Conservation (phyloP, 208 protist genomes). For the Borovskyia barvae region DNA sequence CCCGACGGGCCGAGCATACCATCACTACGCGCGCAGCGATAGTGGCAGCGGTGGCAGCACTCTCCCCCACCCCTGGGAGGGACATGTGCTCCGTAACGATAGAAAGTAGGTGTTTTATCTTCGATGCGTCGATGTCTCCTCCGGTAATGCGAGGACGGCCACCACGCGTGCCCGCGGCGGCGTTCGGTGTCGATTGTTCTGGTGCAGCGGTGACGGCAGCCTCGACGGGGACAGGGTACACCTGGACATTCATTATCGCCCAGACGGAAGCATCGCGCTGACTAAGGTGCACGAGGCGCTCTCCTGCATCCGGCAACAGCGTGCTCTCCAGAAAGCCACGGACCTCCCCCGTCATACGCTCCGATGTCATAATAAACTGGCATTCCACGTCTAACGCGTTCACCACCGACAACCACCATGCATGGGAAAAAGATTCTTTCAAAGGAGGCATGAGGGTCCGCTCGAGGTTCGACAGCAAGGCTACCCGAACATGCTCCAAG, state of each 20-base stretch:
- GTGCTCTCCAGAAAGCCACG: constrained; percentile 39
- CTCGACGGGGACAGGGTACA: constrained; percentile 27
- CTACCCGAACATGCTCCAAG: constrained; percentile 59
- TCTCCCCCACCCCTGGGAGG: background rate
- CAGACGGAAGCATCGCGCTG: constrained; percentile 30
- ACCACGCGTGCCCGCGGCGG: too few species aligned
- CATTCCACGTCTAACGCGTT: constrained; percentile 80
- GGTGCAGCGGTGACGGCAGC: background rate
- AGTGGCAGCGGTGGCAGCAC: background rate
- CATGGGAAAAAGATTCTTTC: constrained; percentile 17
- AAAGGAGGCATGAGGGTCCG: constrained; percentile 39
- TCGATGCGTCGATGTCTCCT: constrained; percentile 42
- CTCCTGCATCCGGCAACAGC: constrained; percentile 42
- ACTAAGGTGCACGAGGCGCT: constrained; percentile 26
- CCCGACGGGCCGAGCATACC: constrained; percentile 43
- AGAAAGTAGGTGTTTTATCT: constrained; percentile 21
- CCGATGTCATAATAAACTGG: constrained; percentile 58
- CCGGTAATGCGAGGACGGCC: constrained; percentile 21
- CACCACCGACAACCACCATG: constrained; percentile 61
- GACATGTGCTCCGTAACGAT: constrained; percentile 25
- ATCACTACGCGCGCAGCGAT: constrained; percentile 46
- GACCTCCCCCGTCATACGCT: constrained; percentile 33
- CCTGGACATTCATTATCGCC: constrained; percentile 31
- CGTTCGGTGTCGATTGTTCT: too few species aligned
- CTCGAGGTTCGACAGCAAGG: constrained; percentile 46